Conservation (phyloP, 306 rosid genomes). For the Prunus campanulata region DNA sequence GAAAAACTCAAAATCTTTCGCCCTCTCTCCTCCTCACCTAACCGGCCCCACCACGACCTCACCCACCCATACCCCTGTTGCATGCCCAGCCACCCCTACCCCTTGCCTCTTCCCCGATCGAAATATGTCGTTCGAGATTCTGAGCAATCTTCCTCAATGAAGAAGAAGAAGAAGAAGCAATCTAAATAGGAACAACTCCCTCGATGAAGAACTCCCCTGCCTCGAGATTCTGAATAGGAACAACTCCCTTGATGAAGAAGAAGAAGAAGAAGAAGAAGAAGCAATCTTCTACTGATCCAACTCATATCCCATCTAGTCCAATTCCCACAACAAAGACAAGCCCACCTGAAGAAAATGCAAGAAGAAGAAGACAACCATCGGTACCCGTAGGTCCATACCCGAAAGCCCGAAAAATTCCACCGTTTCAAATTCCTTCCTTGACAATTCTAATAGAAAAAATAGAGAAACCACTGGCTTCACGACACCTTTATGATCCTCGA, state of each 20-base stretch:
- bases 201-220: constrained; percentile 28
- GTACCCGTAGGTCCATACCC: constrained; percentile 32
- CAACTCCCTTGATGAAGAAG: constrained; percentile 35
- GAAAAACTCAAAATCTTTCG: no score
- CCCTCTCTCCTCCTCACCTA: no score
- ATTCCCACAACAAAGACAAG: neutral
- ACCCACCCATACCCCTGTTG: no score
- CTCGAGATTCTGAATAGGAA: neutral
- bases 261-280: constrained; percentile 24
- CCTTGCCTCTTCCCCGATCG: constrained; percentile 4
- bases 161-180: constrained; percentile 18
- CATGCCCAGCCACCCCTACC: no score
- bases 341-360: constrained; percentile 52
- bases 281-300: constrained; percentile 27
- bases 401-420: constrained; percentile 32
- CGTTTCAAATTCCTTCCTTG: neutral
- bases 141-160: constrained; percentile 38
- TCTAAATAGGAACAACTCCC: neutral
- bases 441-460: neutral
- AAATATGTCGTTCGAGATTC: constrained; percentile 74
- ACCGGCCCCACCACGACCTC: no score
- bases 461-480: constrained; percentile 37
- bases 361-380: constrained; percentile 31
- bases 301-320: constrained; percentile 18
- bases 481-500: constrained; percentile 93